Evolutionary conservation across 345 rosid species (phyloP), one percentile per base, ranked within the genome.

Genomic region (Camelina neglecta): DNA sequence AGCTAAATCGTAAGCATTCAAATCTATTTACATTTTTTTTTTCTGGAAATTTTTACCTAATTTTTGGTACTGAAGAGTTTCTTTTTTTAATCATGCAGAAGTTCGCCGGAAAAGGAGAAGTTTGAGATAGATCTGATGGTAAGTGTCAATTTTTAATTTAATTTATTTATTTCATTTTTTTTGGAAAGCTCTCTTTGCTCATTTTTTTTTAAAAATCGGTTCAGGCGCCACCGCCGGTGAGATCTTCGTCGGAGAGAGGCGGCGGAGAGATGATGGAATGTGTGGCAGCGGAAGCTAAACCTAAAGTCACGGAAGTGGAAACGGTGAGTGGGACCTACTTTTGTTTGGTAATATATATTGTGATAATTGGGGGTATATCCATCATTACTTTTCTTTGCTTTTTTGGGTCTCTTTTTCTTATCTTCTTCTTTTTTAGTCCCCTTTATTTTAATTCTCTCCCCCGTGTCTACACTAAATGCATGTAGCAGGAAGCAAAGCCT

Each of bases 51-150:
- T 18, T 44, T 24, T 15, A 15, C 3, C 15, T 3, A 12, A 8
- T 41, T 69, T 62, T 31, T 64, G 58, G 18, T 69, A 9, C 26
- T 79, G 1, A 50, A 64, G 15, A 48, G 0, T 45, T 35, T 18
- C 18, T 18, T 29, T 61, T 47, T 11, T 21, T 74, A 61, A 77
- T 72, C 81, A 79, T 73, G 78, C 66, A 79, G 78, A 13, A 61
- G 54, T 73, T 67, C 64, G 21, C 76, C 85, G 49, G 84, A 56
- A 56, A 87, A 65, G 29, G 86, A 76, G 80, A 96, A 88, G 85
- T 93, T 87, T 71, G 93, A 85, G 84, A 96, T 96, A 89, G 99
- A 96, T 93, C 94, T 93, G 84, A 96, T 96, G 99, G 99, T 93
- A 79, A 70, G 80, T 74, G 57, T 76, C 69, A 62, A 8, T 8